phyloP scores from a whole-genome alignment of 306 rosid genomes.

The Nissolia schottii region DNA sequence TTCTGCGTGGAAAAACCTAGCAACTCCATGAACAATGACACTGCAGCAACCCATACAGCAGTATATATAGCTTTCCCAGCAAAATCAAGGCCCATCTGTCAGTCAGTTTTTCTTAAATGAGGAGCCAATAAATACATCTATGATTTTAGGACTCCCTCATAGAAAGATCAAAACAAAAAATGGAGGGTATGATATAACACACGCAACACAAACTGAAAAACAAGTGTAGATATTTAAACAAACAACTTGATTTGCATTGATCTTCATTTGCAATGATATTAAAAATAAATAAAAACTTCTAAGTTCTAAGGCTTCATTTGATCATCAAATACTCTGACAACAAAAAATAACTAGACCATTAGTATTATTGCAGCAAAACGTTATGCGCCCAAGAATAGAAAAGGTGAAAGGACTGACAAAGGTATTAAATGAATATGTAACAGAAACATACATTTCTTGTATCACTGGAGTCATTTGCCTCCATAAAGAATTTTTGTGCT shows the following conservation, averaged over 20 bases:
- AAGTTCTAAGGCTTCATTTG: constrained; percentile 6
- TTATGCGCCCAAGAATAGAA: not conserved
- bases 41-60: constrained; percentile 98
- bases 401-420: constrained; percentile 10
- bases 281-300: not conserved
- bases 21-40: constrained; percentile 93
- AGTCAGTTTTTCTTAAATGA: constrained; percentile 17
- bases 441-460: constrained; percentile 76
- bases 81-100: constrained; percentile 88
- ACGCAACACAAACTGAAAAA: constrained; percentile 12
- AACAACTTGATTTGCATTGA: not conserved
- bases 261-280: not conserved
- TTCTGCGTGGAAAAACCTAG: constrained; percentile 95
- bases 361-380: constrained; percentile 12
- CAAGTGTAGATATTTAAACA: not conserved
- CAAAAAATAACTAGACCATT: constrained; percentile 12
- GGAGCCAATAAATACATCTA: constrained; percentile 5
- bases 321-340: not conserved
- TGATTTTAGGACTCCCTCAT: not conserved
- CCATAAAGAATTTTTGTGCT: constrained; percentile 68
- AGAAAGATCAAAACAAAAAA: constrained; percentile 17
- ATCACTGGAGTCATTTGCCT: constrained; percentile 70
- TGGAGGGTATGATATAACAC: not conserved
- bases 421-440: constrained; percentile 23
- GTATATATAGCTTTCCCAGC: constrained; percentile 91